Evolutionary conservation across 2,329 filamentous ascomycete species (phyloP).

Genomic region (Coniella vitis): DNA sequence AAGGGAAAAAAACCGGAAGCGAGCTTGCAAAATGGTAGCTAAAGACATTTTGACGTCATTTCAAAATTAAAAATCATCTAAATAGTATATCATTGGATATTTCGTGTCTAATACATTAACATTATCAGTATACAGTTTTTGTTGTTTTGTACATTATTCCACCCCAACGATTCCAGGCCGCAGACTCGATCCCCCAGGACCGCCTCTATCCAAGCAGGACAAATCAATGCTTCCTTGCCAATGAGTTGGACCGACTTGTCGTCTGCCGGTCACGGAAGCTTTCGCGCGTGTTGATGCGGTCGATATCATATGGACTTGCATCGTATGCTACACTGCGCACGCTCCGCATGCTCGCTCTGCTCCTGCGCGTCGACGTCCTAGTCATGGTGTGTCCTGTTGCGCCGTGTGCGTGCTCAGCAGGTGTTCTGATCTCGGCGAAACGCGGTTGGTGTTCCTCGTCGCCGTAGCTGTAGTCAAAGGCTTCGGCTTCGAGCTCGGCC

Average conservation of each 20-base stretch:
- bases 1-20: no score
- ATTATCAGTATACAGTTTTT: no score
- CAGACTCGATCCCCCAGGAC: no score
- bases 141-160: no score
- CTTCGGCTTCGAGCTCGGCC: constrained; percentile 7
- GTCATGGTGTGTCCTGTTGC: not conserved
- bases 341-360: not conserved
- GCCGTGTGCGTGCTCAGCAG: not conserved
- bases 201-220: no score
- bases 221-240: not conserved
- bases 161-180: no score
- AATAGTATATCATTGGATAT: no score
- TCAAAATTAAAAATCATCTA: no score
- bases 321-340: constrained; percentile 3
- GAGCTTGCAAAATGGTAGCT: no score
- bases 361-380: not conserved
- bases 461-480: constrained; percentile 1
- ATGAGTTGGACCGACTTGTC: not conserved
- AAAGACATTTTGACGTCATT: no score
- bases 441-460: not conserved
- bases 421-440: not conserved
- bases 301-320: constrained; percentile 10
- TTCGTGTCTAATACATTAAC: no score
- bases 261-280: not conserved
- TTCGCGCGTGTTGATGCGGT: constrained; percentile 10